Evolutionary conservation across 495 filamentous ascomycete genomes (phyloP).

Genomic region (Annulohypoxylon nitens): DNA sequence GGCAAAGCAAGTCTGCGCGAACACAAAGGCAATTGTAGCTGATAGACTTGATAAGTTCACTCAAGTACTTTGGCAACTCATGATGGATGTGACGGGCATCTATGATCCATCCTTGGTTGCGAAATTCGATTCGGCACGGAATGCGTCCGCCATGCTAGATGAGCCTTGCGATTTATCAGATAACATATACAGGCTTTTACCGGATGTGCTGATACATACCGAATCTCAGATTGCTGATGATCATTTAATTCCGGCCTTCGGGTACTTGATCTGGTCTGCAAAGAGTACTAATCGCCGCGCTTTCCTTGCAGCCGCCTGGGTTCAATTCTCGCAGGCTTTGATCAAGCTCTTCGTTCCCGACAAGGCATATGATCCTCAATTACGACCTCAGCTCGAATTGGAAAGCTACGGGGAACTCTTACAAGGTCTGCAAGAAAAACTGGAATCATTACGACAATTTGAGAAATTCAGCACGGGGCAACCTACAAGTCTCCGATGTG

Average conservation of each 20-base stretch:
- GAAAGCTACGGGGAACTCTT: conserved; percentile 71
- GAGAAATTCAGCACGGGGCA: conserved; percentile 77
- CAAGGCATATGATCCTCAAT: conserved; percentile 85
- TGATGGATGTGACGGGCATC: conserved; percentile 61
- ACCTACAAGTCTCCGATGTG: conserved; percentile 69
- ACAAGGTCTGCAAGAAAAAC: conserved; percentile 65
- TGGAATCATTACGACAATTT: conserved; percentile 72
- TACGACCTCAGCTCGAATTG: conserved; percentile 78
- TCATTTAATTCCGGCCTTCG: conserved; percentile 58
- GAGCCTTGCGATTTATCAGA: conserved; percentile 45
- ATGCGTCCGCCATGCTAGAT: neutral
- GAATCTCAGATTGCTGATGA: conserved; percentile 50
- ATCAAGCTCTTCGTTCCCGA: conserved; percentile 88
- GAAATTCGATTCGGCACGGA: conserved; percentile 25
- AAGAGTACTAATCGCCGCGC: conserved; percentile 44
- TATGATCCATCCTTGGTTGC: conserved; percentile 49
- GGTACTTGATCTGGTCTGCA: conserved; percentile 52
- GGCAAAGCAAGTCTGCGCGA: conserved; percentile 65
- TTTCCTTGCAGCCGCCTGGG: conserved; percentile 70
- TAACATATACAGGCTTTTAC: conserved; percentile 34
- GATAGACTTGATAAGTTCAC: conserved; percentile 63
- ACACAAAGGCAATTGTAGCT: conserved; percentile 60
- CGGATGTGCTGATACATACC: conserved; percentile 14
- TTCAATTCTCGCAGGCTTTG: conserved; percentile 71
- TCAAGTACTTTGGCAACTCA: conserved; percentile 61